Conservation (phyloP, 257 asterid species). For the Rauvolfia tetraphylla region DNA sequence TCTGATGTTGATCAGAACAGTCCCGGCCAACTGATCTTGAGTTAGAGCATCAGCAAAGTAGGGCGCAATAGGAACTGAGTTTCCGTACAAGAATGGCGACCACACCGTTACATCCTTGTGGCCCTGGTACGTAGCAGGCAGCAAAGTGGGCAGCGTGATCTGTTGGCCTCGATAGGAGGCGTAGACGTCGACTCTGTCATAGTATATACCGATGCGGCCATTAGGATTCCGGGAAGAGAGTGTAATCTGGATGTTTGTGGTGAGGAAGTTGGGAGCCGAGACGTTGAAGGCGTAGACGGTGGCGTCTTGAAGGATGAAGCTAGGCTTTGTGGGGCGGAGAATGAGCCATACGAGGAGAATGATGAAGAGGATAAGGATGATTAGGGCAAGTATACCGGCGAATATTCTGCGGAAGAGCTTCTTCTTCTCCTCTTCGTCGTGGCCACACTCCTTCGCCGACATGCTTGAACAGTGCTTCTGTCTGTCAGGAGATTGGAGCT, state of each 20-base stretch:
- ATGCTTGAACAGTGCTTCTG: constrained; percentile 14
- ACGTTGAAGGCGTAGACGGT: constrained; percentile 62
- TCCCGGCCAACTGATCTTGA: constrained; percentile 48
- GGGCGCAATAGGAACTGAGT: constrained; percentile 51
- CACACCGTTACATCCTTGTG: constrained; percentile 57
- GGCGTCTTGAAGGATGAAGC: constrained; percentile 63
- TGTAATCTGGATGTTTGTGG: constrained; percentile 55
- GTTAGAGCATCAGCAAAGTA: constrained; percentile 24
- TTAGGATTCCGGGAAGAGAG: constrained; percentile 62
- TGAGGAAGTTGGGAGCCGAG: constrained; percentile 44
- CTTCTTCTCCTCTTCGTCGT: constrained; percentile 35
- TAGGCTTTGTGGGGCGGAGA: constrained; percentile 71
- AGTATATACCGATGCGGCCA: constrained; percentile 48
- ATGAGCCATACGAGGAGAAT: constrained; percentile 56
- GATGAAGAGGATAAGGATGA: constrained; percentile 38
- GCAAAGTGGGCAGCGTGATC: constrained; percentile 41
- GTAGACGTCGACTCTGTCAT: constrained; percentile 50
- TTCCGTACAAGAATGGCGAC: constrained; percentile 60
- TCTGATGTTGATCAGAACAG: constrained; percentile 38
- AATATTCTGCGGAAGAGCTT: constrained; percentile 33
- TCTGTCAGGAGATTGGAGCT: background rate
- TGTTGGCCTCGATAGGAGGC: constrained; percentile 66
- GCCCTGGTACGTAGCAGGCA: constrained; percentile 58
- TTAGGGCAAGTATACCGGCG: constrained; percentile 14
- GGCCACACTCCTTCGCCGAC: constrained; percentile 57